Base-by-base conservation (phyloP, 345 rosid genomes). In the Brassica juncea region DNA sequence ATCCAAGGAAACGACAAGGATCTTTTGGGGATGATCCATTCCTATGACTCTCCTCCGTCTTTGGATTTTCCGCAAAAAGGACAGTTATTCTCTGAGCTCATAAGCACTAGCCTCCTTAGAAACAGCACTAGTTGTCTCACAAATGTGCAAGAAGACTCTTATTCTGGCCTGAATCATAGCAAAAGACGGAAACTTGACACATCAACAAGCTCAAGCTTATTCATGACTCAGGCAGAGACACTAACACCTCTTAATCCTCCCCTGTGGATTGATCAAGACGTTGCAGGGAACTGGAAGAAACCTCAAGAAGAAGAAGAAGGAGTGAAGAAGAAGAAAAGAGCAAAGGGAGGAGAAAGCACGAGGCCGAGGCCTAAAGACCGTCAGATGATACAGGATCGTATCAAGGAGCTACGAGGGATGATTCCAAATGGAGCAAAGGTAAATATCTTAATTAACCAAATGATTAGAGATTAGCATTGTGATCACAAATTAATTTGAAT, bases 341-440 rank as follows among this genome's bases (percentile, higher is more conserved):
- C 94, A 68, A 89, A 87, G 66, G 90, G 94, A 19, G 98, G 98
- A 30, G 97, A 93, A 81, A 88, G 94, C 76, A 84, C 85, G 47
- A 85, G 89, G 57, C 96, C 98, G 21, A 91, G 98, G 88, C 98
- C 99, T 12, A 93, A 91, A 82, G 99, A 95, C 67, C 96, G 98
- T 54, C 98, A 95, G 77, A 89, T 86, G 90, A 91, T 95, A 82
- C 97, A 93, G 85, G 99, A 95, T 61, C 97, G 92, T 15, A 85
- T 93, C 80, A 89, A 87, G 77, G 99, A 95, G 86, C 81, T 95
- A 83, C 86, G 91, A 81, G 93, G 86, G 73, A 85, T 95, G 82
- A 84, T 95, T 64, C 99, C 99, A 47, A 89, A 89, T 79, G 91
- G 94, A 59, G 83, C 82, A 42, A 95, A 93, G 96, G 99, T 94